Conservation (phyloP, 352 stramenopile genomes). For the Elongisporangium anandrum region DNA sequence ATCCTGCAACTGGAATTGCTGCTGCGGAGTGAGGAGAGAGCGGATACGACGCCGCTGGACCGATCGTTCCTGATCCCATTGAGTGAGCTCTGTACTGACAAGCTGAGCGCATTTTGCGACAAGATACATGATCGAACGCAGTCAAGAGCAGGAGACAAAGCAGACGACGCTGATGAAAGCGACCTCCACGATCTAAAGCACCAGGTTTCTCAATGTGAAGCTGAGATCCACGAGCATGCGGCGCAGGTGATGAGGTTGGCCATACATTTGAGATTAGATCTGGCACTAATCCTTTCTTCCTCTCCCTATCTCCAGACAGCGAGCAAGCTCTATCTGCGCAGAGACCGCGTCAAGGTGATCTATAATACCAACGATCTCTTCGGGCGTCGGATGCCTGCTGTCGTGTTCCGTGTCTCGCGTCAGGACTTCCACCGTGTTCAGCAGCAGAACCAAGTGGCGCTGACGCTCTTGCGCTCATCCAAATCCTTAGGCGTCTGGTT, state of each 20-base stretch:
- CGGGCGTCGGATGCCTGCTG: slow-evolving; percentile 10
- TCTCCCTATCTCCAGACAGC: too few species aligned
- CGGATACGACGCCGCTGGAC: background rate
- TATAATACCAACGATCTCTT: slow-evolving; percentile 26
- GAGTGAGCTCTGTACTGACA: background rate
- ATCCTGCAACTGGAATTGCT: slow-evolving; percentile 7
- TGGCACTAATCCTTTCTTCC: too few species aligned
- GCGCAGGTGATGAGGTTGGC: slow-evolving; percentile 11
- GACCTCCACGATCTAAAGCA: slow-evolving; percentile 10
- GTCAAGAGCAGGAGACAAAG: background rate
- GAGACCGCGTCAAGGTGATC: slow-evolving; percentile 28
- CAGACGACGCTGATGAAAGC: background rate
- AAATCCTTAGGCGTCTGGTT: slow-evolving; percentile 42
- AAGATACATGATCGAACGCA: slow-evolving; percentile 10
- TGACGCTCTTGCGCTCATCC: slow-evolving; percentile 32
- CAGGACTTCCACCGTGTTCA: slow-evolving; percentile 43
- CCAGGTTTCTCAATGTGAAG: slow-evolving; percentile 17
- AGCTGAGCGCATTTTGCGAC: slow-evolving; percentile 14
- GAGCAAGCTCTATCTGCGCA: slow-evolving; percentile 16
- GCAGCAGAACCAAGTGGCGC: slow-evolving; percentile 9
- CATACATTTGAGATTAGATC: too few species aligned
- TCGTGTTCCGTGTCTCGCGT: slow-evolving; percentile 37
- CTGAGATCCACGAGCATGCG: slow-evolving; percentile 12
- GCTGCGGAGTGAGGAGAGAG: background rate
- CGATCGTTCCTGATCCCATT: slow-evolving; percentile 2